Evolutionary conservation across 2,329 filamentous ascomycete genomes (phyloP), one percentile per base, ranked within the genome.

Genomic region (Exserohilum turcica): DNA sequence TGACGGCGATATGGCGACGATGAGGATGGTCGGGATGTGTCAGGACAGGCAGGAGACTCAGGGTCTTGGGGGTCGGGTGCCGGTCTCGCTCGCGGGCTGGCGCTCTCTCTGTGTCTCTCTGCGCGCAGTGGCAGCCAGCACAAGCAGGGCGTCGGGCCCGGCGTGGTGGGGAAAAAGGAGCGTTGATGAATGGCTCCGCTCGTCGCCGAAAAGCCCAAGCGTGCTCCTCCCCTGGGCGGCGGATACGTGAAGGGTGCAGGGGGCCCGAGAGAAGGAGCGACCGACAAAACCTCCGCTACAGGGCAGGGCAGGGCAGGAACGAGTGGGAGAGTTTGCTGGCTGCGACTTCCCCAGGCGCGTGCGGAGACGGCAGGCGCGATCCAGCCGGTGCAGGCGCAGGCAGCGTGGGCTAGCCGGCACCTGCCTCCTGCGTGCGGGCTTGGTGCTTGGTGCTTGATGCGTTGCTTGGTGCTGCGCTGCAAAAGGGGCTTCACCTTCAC

Each of bases 141-240:
- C n/a, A n/a, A n/a, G n/a, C n/a, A n/a, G n/a, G 9, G 35, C 38
- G 31, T 31, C 38, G 32, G 32, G 52, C 15, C 40, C 40, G 24
- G 43, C 37, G 52, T 47, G 43, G 52, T 54, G 52, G 52, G 46
- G 52, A 40, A 49, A 51, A 54, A 54, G 47, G 47, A 54, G 40
- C 47, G 46, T 24, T 43, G 45, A 16, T 49, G 35, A 36, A 12
- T 37, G 32, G 50, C 19, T 47, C 29, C 7, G 19, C 28, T 39
- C 29, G 39, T 37, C 37, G 39, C 44, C 32, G 19, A 53, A 28
- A 38, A 43, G 44, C 44, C 44, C 39, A 45, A 46, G 52, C 46
- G 52, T 45, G 40, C 10, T 13, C 27, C 21, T 45, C 45, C 40
- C 52, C 46, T 44, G 42, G 47, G 18, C 43, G 37, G n/a, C 27